Evolutionary conservation across 306 rosid species (phyloP).

Genomic region (Hippophae gyantsensis): DNA sequence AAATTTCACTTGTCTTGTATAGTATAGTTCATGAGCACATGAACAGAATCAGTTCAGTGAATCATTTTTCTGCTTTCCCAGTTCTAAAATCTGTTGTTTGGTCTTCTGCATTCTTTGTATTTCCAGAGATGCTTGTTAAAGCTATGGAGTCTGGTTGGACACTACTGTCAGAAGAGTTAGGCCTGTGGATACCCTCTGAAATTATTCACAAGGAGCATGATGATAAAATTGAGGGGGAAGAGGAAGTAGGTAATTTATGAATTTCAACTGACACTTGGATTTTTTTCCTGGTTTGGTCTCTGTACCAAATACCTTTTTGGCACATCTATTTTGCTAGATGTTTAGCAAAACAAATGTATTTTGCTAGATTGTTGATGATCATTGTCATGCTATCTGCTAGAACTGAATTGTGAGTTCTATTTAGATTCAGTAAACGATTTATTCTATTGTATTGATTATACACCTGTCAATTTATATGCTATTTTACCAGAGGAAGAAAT

Average conservation of each 20-base stretch:
- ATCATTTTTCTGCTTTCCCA: not conserved
- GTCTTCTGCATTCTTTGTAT: slow-evolving; percentile 15
- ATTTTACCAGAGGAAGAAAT: slow-evolving; percentile 47
- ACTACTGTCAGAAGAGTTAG: slow-evolving; percentile 59
- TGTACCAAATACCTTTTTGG: not conserved
- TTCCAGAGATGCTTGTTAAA: slow-evolving; percentile 48
- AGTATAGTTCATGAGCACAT: slow-evolving; percentile 3
- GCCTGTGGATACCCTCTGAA: slow-evolving; percentile 77
- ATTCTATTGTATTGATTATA: slow-evolving; percentile 11
- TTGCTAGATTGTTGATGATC: not conserved
- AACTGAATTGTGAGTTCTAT: slow-evolving; percentile 7
- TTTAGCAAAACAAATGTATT: not conserved
- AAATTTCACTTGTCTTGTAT: slow-evolving; percentile 2
- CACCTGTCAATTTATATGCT: slow-evolving; percentile 9
- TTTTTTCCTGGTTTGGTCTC: not conserved
- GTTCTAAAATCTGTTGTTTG: not conserved
- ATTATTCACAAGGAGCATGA: slow-evolving; percentile 46
- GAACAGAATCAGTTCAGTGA: not conserved
- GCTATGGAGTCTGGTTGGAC: slow-evolving; percentile 78
- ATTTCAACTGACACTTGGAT: slow-evolving; percentile 3
- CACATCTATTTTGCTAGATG: not conserved
- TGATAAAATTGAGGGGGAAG: slow-evolving; percentile 63
- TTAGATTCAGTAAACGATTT: not conserved
- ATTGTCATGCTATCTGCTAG: slow-evolving; percentile 4
- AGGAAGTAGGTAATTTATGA: slow-evolving; percentile 47